Conservation (phyloP, 108 stramenopile genomes). For the Pseudonitzschia delicatissima region DNA sequence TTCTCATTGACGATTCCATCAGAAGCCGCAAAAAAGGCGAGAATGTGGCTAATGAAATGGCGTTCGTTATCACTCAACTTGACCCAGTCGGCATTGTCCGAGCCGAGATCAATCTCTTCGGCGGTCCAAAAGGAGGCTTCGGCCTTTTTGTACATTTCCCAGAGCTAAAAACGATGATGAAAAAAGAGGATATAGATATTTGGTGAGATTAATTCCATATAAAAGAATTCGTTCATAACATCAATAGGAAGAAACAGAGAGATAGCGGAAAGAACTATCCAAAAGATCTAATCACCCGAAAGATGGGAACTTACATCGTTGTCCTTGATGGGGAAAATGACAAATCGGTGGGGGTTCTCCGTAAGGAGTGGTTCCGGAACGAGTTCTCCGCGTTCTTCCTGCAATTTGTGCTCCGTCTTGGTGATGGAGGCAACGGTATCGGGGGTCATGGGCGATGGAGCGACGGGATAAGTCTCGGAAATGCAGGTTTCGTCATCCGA, state of each 20-base stretch:
- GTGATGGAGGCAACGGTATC: neutral
- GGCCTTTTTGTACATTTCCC: constrained; percentile 98
- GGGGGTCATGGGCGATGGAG: neutral
- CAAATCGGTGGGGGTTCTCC: constrained; percentile 93
- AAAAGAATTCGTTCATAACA: no score
- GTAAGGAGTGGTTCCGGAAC: constrained; percentile 64
- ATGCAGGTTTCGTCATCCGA: constrained; percentile 2
- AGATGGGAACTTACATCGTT: constrained; percentile 69
- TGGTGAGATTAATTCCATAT: no score
- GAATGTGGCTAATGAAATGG: constrained; percentile 84
- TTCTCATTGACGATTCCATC: constrained; percentile 92
- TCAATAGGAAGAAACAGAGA: neutral
- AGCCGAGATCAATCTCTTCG: constrained; percentile 94
- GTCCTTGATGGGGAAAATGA: constrained; percentile 99
- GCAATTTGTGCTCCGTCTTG: constrained; percentile 67
- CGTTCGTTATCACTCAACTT: constrained; percentile 78
- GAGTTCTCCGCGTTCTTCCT: constrained; percentile 56
- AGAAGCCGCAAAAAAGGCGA: constrained; percentile 88
- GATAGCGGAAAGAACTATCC: no score
- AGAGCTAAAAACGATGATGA: constrained; percentile 33
- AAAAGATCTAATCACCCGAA: no score
- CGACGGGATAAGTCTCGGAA: constrained; percentile 13
- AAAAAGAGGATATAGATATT: no score
- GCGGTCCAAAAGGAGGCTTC: constrained; percentile 98
- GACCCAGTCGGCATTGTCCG: constrained; percentile 90